These are phyloP conservation scores for Pichia sp. DNA, from an alignment of 1,139 yeast species.

Conservation along the genomic window DNA sequence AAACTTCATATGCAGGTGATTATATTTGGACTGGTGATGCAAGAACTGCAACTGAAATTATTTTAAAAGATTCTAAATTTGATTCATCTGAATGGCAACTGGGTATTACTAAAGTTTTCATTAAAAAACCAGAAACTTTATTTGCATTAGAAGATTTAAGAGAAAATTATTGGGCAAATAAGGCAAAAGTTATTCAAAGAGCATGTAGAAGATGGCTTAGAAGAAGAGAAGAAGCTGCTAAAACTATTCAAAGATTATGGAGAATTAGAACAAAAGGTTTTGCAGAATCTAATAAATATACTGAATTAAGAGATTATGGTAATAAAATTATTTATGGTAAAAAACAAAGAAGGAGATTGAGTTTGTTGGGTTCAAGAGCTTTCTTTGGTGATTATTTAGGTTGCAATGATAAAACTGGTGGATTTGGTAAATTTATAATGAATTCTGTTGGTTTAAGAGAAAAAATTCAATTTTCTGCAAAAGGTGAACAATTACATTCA, in stretches of 20 bases:
- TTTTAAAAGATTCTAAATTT: conserved; percentile 72
- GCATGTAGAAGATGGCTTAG: conserved; percentile 88
- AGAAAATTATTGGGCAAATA: conserved; percentile 95
- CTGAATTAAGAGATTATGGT: conserved; percentile 81
- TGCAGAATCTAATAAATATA: conserved; percentile 48
- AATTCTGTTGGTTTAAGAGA: conserved; percentile 68
- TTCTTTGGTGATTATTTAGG: conserved; percentile 91
- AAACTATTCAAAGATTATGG: conserved; percentile 78
- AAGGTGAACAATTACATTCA: conserved; percentile 74
- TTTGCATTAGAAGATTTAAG: conserved; percentile 96
- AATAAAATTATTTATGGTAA: conserved; percentile 60
- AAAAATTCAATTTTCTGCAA: conserved; percentile 65
- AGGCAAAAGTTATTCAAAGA: conserved; percentile 96
- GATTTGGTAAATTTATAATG: conserved; percentile 47
- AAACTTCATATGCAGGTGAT: conserved; percentile 97
- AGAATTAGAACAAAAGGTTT: conserved; percentile 68
- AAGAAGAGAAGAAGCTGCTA: conserved; percentile 84
- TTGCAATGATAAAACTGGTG: conserved; percentile 69
- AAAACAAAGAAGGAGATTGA: conserved; percentile 87
- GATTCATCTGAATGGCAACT: conserved; percentile 81
- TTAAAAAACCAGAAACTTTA: conserved; percentile 94
- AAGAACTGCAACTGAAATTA: conserved; percentile 71
- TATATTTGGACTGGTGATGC: conserved; percentile 93
- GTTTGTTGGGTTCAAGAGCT: conserved; percentile 84
- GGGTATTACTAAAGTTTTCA: conserved; percentile 92